Percentiles rank a stretch among this genome's conserved stretches.
Evolutionary conservation across 2,329 filamentous ascomycete genomes (phyloP).

Genomic region (Colletotrichum lupini): DNA sequence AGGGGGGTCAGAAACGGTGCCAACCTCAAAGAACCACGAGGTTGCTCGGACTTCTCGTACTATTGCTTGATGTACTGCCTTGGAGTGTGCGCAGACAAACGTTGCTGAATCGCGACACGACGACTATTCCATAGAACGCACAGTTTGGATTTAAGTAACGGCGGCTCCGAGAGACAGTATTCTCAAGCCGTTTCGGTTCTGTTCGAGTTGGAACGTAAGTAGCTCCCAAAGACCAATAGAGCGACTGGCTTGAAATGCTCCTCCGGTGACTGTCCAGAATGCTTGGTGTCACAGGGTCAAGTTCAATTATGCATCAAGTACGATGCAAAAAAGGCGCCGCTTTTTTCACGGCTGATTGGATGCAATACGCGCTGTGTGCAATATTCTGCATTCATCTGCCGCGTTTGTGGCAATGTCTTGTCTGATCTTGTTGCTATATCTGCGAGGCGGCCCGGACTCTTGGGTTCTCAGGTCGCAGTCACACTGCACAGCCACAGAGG

Average conservation of each 20-base stretch:
- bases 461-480: slow-evolving; percentile 15
- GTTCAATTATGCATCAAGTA: neutral
- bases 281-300: neutral
- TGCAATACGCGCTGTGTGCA: slow-evolving; percentile 30
- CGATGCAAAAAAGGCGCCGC: neutral
- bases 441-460: slow-evolving; percentile 24
- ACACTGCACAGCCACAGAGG: slow-evolving; percentile 11
- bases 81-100: neutral
- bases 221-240: neutral
- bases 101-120: neutral
- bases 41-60: slow-evolving; percentile 12
- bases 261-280: neutral
- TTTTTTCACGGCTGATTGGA: slow-evolving; percentile 26
- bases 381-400: slow-evolving; percentile 23
- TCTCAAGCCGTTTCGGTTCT: neutral
- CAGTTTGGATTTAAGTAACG: neutral
- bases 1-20: slow-evolving; percentile 4
- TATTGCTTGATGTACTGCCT: neutral
- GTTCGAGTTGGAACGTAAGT: neutral
- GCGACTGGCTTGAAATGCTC: neutral
- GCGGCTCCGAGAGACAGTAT: neutral
- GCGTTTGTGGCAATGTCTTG: slow-evolving; percentile 6
- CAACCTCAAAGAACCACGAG: slow-evolving; percentile 25
- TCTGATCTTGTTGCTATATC: slow-evolving; percentile 12
- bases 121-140: neutral